Evolutionary conservation across 1,284 basidiomycete genomes (phyloP).

Genomic region (Exobasidium cylindrosporum): DNA sequence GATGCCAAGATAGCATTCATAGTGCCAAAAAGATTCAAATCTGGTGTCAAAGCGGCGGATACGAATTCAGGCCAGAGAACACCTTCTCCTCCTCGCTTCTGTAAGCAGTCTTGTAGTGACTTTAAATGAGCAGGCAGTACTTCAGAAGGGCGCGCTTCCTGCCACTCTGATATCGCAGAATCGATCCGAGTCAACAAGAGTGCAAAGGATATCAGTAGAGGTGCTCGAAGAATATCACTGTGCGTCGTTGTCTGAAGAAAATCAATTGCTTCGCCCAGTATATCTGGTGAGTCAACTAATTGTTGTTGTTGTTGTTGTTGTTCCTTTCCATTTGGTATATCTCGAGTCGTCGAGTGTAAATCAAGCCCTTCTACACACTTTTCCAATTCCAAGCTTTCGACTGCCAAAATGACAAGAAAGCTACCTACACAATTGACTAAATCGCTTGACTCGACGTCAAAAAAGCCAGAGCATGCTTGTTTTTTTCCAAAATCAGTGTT

Average conservation of each 20-base stretch:
- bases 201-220: conserved; percentile 73
- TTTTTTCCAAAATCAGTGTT: conserved; percentile 66
- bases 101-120: conserved; percentile 26
- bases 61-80: conserved; percentile 55
- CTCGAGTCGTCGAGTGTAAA: background rate
- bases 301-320: background rate
- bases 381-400: conserved; percentile 79
- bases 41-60: conserved; percentile 52
- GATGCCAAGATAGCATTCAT: conserved; percentile 47
- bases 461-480: conserved; percentile 65
- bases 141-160: conserved; percentile 15
- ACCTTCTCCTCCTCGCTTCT: conserved; percentile 33
- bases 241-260: conserved; percentile 61
- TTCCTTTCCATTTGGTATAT: no score
- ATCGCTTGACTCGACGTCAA: conserved; percentile 69
- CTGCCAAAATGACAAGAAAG: conserved; percentile 71
- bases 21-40: conserved; percentile 44
- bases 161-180: conserved; percentile 39
- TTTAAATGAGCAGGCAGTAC: conserved; percentile 13
- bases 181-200: conserved; percentile 63
- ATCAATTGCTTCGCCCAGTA: conserved; percentile 58
- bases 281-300: conserved; percentile 5
- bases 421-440: conserved; percentile 68
- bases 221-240: conserved; percentile 64
- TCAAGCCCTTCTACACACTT: conserved; percentile 62